These are phyloP conservation scores for Suhomyces terraborum DNA, from an alignment of 1,139 yeast species.

Conservation along the genomic window DNA sequence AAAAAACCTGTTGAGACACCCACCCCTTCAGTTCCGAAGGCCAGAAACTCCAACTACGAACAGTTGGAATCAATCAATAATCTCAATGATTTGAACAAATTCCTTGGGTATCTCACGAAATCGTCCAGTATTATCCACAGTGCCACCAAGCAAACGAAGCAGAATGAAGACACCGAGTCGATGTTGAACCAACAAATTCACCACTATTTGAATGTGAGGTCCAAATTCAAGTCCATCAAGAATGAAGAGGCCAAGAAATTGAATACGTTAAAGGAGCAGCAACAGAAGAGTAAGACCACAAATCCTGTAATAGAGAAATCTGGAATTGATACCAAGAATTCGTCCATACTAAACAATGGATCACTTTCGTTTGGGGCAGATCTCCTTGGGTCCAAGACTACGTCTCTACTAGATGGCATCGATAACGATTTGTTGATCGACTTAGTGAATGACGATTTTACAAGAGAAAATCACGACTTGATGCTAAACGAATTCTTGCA, in stretches of 20 bases:
- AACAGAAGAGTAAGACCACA: neutral
- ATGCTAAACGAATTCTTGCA: constrained; percentile 13
- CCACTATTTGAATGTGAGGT: constrained; percentile 34
- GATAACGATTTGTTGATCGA: constrained; percentile 11
- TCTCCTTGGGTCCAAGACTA: constrained; percentile 22
- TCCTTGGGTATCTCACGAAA: constrained; percentile 42
- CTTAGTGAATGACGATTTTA: constrained; percentile 10
- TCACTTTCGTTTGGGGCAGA: constrained; percentile 23
- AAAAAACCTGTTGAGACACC: constrained; percentile 10
- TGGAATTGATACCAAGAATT: constrained; percentile 9
- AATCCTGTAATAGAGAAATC: constrained; percentile 4
- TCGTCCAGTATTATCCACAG: constrained; percentile 44
- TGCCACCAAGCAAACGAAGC: constrained; percentile 35
- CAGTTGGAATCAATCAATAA: constrained; percentile 46
- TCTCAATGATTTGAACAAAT: constrained; percentile 45
- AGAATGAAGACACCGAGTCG: constrained; percentile 18
- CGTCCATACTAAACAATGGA: constrained; percentile 9
- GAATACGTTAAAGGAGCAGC: constrained; percentile 16
- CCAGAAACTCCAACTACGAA: constrained; percentile 24
- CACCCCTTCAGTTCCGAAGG: constrained; percentile 8
- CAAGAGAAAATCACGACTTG: constrained; percentile 11
- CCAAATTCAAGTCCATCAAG: constrained; percentile 27
- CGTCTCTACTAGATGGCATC: constrained; percentile 22
- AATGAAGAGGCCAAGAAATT: constrained; percentile 20
- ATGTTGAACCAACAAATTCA: constrained; percentile 38